phyloP scores from a whole-genome alignment of 2,329 filamentous ascomycete genomes.

The Penicillium palitans region DNA sequence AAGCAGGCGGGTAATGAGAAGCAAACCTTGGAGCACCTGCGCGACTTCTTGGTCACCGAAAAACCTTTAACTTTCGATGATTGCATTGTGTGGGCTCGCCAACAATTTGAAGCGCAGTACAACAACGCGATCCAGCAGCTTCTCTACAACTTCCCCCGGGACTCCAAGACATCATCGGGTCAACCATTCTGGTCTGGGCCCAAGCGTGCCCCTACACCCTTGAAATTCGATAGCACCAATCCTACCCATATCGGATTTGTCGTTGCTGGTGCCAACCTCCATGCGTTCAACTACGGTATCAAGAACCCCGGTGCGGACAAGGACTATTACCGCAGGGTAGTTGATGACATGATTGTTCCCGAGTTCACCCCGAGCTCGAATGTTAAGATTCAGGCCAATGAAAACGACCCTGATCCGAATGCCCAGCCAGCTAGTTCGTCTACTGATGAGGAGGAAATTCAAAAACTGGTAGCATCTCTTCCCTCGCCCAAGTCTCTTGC shows the following conservation, averaged over 20 bases:
- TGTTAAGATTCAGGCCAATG: slow-evolving; percentile 95
- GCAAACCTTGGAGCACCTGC: slow-evolving; percentile 84
- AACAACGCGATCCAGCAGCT: slow-evolving; percentile 96
- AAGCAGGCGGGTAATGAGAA: slow-evolving; percentile 96
- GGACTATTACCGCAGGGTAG: slow-evolving; percentile 71
- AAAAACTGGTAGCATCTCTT: slow-evolving; percentile 69
- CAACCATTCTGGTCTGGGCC: slow-evolving; percentile 97
- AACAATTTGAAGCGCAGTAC: slow-evolving; percentile 94
- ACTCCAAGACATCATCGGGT: slow-evolving; percentile 81
- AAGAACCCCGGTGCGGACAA: slow-evolving; percentile 74
- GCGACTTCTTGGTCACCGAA: slow-evolving; percentile 86
- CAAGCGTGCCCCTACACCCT: slow-evolving; percentile 88
- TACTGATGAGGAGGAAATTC: slow-evolving; percentile 74
- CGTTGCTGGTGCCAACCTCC: slow-evolving; percentile 83
- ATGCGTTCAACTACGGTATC: slow-evolving; percentile 97
- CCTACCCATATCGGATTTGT: slow-evolving; percentile 85
- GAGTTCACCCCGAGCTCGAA: slow-evolving; percentile 88
- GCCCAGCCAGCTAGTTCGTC: slow-evolving; percentile 57
- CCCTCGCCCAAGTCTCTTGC: slow-evolving; percentile 78
- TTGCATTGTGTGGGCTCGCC: slow-evolving; percentile 92
- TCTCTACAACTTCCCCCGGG: slow-evolving; percentile 95
- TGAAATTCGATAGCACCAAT: slow-evolving; percentile 85
- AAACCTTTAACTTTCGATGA: slow-evolving; percentile 92
- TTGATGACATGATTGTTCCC: slow-evolving; percentile 91
- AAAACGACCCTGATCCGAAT: slow-evolving; percentile 93